A percentile compares a stretch with the other conserved stretches of the same genome.
These are phyloP conservation scores for Lumnitzera racemosa DNA, from an alignment of 345 rosid species.

Conservation along the genomic window DNA sequence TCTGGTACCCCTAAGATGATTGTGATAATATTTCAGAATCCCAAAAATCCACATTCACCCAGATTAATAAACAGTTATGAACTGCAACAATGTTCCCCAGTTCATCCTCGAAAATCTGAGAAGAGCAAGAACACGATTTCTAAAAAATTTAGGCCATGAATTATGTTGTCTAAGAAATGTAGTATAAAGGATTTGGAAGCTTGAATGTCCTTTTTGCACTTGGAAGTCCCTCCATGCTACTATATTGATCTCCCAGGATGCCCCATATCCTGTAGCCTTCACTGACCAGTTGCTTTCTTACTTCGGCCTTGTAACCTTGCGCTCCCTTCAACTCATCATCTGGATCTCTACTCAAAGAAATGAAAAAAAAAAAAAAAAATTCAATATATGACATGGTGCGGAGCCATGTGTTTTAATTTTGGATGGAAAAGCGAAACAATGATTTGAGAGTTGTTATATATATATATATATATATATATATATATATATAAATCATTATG, in stretches of 20 bases:
- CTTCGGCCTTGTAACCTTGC: slow-evolving; percentile 55
- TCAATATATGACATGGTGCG: neutral
- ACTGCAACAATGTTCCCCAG: no score
- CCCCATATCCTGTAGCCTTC: slow-evolving; percentile 81
- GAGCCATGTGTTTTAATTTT: no score
- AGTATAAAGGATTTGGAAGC: slow-evolving; percentile 81
- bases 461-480: no score
- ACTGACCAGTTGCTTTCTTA: slow-evolving; percentile 34
- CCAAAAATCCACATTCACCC: no score
- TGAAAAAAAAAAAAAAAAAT: neutral
- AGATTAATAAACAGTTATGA: no score
- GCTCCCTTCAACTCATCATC: slow-evolving; percentile 53
- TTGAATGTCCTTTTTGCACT: slow-evolving; percentile 68
- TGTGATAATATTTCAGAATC: no score
- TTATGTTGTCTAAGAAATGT: slow-evolving; percentile 19
- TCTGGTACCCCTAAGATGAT: no score
- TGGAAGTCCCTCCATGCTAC: slow-evolving; percentile 65
- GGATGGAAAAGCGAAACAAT: no score
- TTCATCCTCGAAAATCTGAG: neutral
- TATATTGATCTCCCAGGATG: slow-evolving; percentile 75
- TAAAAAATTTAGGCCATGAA: neutral
- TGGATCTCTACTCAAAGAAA: slow-evolving; percentile 34
- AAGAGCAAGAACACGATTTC: neutral
- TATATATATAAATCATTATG: no score
- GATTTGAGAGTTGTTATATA: no score